These are phyloP conservation scores for Helicostylum pulchrum DNA, from an alignment of 192 early-diverging fungal species.

Conservation along the genomic window DNA sequence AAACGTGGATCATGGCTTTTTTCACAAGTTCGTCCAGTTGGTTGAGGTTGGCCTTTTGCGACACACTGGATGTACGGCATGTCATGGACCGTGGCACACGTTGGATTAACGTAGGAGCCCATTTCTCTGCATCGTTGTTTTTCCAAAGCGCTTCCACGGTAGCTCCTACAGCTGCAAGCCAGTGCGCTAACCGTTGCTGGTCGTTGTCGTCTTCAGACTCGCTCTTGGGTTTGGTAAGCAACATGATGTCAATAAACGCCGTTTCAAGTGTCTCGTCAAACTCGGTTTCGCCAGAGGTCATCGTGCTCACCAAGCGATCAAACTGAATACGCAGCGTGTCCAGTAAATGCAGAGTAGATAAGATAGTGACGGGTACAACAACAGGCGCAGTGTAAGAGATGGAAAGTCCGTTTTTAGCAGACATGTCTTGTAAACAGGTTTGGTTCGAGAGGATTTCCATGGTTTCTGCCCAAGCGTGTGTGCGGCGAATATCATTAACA, in stretches of 20 bases:
- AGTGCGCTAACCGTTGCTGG: constrained; percentile 3
- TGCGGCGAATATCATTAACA: neutral
- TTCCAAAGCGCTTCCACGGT: constrained; percentile 26
- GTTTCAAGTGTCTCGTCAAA: neutral
- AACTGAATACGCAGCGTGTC: constrained; percentile 18
- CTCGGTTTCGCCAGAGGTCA: neutral
- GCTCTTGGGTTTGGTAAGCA: neutral
- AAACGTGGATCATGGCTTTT: constrained; percentile 1
- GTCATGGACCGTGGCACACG: constrained; percentile 9
- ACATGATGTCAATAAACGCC: constrained; percentile 13
- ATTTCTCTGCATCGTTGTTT: constrained; percentile 10
- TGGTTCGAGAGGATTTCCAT: constrained; percentile 1
- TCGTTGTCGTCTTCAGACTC: constrained; percentile 7
- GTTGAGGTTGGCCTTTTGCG: neutral
- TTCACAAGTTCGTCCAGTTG: constrained; percentile 6
- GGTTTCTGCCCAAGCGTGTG: constrained; percentile 13
- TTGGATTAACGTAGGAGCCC: neutral
- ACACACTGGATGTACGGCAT: neutral
- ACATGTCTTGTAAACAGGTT: neutral
- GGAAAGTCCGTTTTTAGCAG: neutral
- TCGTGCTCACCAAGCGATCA: constrained; percentile 1
- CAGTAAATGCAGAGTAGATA: constrained; percentile 14
- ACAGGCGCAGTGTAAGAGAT: constrained; percentile 13
- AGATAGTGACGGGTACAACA: constrained; percentile 13
- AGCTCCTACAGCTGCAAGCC: constrained; percentile 26